Conservation (phyloP, 1,139 yeast genomes). For the Candida freyschussii region DNA sequence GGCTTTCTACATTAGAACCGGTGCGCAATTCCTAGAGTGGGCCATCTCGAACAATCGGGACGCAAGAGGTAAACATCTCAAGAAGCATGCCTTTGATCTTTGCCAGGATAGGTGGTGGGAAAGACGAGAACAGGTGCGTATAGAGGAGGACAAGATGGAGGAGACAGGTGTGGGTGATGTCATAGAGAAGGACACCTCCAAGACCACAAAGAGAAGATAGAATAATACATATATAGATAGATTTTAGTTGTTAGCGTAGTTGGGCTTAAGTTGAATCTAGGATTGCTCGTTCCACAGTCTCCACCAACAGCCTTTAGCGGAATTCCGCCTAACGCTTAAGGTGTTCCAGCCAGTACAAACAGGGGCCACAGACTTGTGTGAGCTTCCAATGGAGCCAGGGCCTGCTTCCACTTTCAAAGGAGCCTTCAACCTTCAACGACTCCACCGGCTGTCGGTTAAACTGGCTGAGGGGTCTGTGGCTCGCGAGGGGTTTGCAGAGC, state of each 20-base stretch:
- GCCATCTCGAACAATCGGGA: slow-evolving; percentile 80
- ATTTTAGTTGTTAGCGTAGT: background rate
- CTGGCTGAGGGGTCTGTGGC: no score
- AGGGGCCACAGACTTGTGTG: no score
- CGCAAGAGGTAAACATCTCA: slow-evolving; percentile 86
- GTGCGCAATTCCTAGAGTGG: slow-evolving; percentile 88
- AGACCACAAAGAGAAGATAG: slow-evolving; percentile 31
- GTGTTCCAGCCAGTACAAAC: no score
- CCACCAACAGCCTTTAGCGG: no score
- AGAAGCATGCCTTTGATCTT: slow-evolving; percentile 82
- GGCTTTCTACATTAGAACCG: slow-evolving; percentile 80
- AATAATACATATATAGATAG: background rate
- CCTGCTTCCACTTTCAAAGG: no score
- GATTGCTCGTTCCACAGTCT: no score
- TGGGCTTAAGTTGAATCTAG: no score
- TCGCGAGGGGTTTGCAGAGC: no score
- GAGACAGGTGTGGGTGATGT: slow-evolving; percentile 93
- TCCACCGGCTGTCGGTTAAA: no score
- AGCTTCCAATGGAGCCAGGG: no score
- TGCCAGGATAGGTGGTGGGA: slow-evolving; percentile 99
- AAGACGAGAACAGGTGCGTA: slow-evolving; percentile 87
- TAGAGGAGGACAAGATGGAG: slow-evolving; percentile 84
- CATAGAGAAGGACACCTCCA: slow-evolving; percentile 68
- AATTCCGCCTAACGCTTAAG: no score
- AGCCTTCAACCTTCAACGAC: no score